phyloP scores from a whole-genome alignment of 1,139 yeast genomes.

The Debaryomyces robertsiae region DNA sequence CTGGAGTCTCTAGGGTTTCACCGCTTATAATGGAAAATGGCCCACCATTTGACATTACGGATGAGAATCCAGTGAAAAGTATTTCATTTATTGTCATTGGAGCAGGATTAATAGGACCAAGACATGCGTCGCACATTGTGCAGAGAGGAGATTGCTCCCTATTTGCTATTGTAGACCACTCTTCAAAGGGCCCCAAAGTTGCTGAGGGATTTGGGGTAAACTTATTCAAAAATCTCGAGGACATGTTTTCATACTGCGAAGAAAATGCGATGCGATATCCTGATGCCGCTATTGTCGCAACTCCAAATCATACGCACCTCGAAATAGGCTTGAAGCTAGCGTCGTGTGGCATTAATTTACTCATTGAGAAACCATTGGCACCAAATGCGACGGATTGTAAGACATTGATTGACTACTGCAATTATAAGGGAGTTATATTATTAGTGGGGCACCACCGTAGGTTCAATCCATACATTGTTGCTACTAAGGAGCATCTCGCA shows the following conservation, averaged over 20 bases:
- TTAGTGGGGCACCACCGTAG: slow-evolving; percentile 46
- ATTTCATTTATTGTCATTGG: slow-evolving; percentile 24
- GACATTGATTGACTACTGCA: slow-evolving; percentile 30
- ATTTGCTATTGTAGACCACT: slow-evolving; percentile 43
- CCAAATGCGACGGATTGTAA: slow-evolving; percentile 34
- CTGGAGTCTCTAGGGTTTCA: no score
- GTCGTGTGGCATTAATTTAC: slow-evolving; percentile 33
- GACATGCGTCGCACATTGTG: slow-evolving; percentile 30
- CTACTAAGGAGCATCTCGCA: slow-evolving; percentile 33
- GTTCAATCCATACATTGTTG: slow-evolving; percentile 39
- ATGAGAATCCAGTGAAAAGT: no score
- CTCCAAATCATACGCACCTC: slow-evolving; percentile 45
- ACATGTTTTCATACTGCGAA: slow-evolving; percentile 33
- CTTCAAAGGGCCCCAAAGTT: slow-evolving; percentile 39
- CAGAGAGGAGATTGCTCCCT: slow-evolving; percentile 29
- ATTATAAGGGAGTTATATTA: slow-evolving; percentile 26
- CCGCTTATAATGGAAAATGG: no score
- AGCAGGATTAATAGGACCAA: slow-evolving; percentile 35
- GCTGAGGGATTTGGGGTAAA: slow-evolving; percentile 33
- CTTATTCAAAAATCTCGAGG: slow-evolving; percentile 32
- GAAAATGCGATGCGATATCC: slow-evolving; percentile 24
- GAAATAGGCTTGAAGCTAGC: slow-evolving; percentile 37
- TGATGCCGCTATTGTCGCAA: slow-evolving; percentile 43
- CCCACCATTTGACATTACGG: no score
- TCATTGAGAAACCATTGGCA: slow-evolving; percentile 44